phyloP scores from a whole-genome alignment of 2,329 filamentous ascomycete genomes.

The Parascedosporium putredinis region DNA sequence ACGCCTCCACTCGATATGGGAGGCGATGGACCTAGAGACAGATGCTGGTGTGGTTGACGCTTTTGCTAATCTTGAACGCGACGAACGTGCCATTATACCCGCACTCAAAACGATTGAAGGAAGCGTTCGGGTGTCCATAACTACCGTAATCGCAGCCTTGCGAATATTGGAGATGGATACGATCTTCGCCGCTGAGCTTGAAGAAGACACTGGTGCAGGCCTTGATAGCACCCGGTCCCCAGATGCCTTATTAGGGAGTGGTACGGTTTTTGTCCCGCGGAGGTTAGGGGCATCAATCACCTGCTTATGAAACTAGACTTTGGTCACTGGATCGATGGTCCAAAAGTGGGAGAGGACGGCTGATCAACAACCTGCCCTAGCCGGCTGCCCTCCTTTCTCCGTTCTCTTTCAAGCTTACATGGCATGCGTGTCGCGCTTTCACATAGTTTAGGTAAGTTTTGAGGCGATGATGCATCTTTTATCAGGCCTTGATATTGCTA shows the following conservation, averaged over 20 bases:
- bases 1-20: conserved; percentile 67
- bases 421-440: too few relatives aligned
- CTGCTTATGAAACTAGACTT: conserved; percentile 86
- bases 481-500: too few relatives aligned
- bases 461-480: too few relatives aligned
- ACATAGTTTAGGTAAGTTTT: too few relatives aligned
- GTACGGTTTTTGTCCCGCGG: conserved; percentile 50
- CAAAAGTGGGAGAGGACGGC: neutral
- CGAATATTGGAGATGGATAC: conserved; percentile 33
- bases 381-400: neutral
- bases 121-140: conserved; percentile 57
- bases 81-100: conserved; percentile 57
- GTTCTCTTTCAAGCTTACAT: neutral
- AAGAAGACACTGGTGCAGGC: conserved; percentile 23
- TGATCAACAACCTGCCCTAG: too few relatives aligned
- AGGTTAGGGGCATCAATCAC: conserved; percentile 73
- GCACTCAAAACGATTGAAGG: conserved; percentile 55
- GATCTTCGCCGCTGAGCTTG: conserved; percentile 33
- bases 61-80: conserved; percentile 58
- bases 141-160: conserved; percentile 50
- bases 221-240: conserved; percentile 22
- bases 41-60: conserved; percentile 75
- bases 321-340: conserved; percentile 42
- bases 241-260: conserved; percentile 25
- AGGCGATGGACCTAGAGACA: conserved; percentile 66